Evolutionary conservation across 1,139 yeast genomes (phyloP), one percentile per base, ranked within the genome.

Genomic region (Yamadazyma taylorii): DNA sequence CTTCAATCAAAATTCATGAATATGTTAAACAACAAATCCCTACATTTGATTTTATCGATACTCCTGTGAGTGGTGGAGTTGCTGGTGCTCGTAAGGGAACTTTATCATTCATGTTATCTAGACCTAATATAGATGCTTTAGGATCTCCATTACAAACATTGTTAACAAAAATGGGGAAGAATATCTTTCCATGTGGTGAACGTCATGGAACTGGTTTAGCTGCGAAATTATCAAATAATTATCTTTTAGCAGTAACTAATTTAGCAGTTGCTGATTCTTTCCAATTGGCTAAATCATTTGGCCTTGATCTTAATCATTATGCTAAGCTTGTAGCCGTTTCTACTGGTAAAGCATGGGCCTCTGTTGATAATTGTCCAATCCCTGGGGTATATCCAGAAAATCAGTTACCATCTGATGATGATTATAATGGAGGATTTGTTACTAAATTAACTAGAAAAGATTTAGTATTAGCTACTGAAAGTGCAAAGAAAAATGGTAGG

Each of bases 41-140:
- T 1, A 39, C 46, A 21, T 66, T 64, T 42, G 73, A 68, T 43
- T 70, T 70, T 44, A 67, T 78, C 32, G 84, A 78, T 50, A 74
- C 84, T 10, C 84, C 84, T 0, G 83, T 78, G 0, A 74, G 80
- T 11, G 84, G 84, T 3, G 84, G 84, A 15, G 79, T 74, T 2
- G 73, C 73, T 1, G 84, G 84, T 4, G 84, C 84, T 5, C 55
- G 73, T 38, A 75, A 75, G 38, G 83, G 66, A 1, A 70, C 81
- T 0, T 63, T 78, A 29, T 73, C 81, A 4, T 78, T 78, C 52
- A 78, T 78, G 84, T 69, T 78, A 24, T 78, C 81, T 3, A 52
- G 72, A 39, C 55, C 57, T 7, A 46, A 51, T 26, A 53, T 52
- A 14, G 60, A 55, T 10, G 51, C 56, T 16, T 54, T 68, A 14